Evolutionary conservation across 106 monocot species (phyloP).

Genomic region (Iris macrosiphon): DNA sequence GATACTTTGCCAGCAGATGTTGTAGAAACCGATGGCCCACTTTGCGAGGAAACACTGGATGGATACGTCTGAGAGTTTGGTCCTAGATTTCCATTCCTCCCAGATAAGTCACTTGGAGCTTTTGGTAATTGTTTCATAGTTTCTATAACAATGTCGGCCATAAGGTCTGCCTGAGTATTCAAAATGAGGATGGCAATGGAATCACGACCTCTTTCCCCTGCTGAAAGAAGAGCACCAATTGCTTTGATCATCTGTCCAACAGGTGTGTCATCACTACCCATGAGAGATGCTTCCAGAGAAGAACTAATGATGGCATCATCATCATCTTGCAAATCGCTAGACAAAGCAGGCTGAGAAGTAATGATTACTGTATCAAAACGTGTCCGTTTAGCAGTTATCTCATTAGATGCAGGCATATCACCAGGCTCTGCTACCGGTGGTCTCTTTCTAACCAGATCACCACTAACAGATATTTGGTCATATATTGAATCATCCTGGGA

Average conservation of each 20-base stretch:
- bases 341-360: slow-evolving; percentile 17
- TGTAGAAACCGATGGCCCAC: slow-evolving; percentile 1
- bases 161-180: slow-evolving; percentile 76
- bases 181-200: slow-evolving; percentile 80
- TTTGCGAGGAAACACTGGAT: slow-evolving; percentile 11
- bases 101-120: slow-evolving; percentile 4
- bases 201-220: slow-evolving; percentile 82
- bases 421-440: slow-evolving; percentile 10
- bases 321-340: slow-evolving; percentile 20
- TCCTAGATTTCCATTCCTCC: slow-evolving; percentile 11
- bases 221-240: slow-evolving; percentile 82
- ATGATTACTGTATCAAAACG: slow-evolving; percentile 15
- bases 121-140: slow-evolving; percentile 71
- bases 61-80: slow-evolving; percentile 22
- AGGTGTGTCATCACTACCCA: slow-evolving; percentile 48
- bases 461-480: slow-evolving; percentile 10
- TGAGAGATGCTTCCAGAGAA: slow-evolving; percentile 27
- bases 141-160: slow-evolving; percentile 85
- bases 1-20: no score
- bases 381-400: slow-evolving; percentile 33
- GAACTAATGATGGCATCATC: slow-evolving; percentile 20
- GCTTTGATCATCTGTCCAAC: slow-evolving; percentile 86
- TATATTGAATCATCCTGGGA: slow-evolving; percentile 50
- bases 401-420: slow-evolving; percentile 39
- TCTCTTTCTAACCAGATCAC: slow-evolving; percentile 27